A percentile compares a stretch with the other conserved stretches of the same genome.
Conservation (phyloP, 371 early-diverging fungal genomes). For the Lichtheimia ornata region DNA sequence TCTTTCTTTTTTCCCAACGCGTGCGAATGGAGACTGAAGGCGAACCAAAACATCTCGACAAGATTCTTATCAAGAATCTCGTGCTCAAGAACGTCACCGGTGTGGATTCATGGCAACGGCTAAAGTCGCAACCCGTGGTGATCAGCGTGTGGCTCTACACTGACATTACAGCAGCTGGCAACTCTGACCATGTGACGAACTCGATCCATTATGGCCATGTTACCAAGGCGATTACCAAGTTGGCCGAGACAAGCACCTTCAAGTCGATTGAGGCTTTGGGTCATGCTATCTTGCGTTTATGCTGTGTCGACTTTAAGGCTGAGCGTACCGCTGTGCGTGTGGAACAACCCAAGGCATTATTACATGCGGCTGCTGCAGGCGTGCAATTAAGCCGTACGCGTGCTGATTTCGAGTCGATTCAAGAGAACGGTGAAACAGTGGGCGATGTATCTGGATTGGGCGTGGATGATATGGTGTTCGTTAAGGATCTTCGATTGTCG, state of each 20-base stretch:
- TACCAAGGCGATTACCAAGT: constrained; percentile 73
- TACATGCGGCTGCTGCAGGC: constrained; percentile 88
- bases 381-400: constrained; percentile 81
- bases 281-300: constrained; percentile 62
- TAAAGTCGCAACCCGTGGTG: constrained; percentile 83
- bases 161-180: constrained; percentile 77
- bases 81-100: constrained; percentile 86
- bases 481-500: constrained; percentile 76
- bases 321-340: constrained; percentile 72
- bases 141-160: constrained; percentile 76
- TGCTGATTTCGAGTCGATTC: constrained; percentile 32
- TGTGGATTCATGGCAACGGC: constrained; percentile 92
- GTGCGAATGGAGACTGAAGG: constrained; percentile 1
- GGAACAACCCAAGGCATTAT: constrained; percentile 89
- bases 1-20: constrained; percentile 8
- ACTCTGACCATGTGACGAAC: constrained; percentile 71
- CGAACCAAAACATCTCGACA: constrained; percentile 53
- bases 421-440: constrained; percentile 19
- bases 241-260: constrained; percentile 73
- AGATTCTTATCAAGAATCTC: constrained; percentile 80
- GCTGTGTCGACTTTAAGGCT: constrained; percentile 61
- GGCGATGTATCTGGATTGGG: constrained; percentile 50
- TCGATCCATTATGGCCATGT: constrained; percentile 87
- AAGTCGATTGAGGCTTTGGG: constrained; percentile 76
- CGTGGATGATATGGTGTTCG: constrained; percentile 64